A percentile compares a stretch with the other conserved stretches of the same genome.
Evolutionary conservation across 2,329 filamentous ascomycete genomes (phyloP).

Genomic region (Xylaria sp.): DNA sequence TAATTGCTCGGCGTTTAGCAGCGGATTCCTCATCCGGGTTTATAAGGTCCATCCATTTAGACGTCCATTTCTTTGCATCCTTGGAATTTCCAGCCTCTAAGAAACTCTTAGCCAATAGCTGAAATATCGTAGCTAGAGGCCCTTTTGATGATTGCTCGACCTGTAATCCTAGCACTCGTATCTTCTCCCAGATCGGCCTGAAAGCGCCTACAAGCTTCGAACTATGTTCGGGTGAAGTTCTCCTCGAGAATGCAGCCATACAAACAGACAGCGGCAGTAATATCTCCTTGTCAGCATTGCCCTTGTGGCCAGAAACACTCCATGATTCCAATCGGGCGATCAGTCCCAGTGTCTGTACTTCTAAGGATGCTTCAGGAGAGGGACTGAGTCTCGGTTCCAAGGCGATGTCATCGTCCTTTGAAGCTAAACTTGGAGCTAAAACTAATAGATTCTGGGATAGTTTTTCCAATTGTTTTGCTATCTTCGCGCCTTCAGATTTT

Average conservation of each 20-base stretch:
- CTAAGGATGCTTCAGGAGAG: conserved; percentile 67
- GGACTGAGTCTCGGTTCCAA: conserved; percentile 65
- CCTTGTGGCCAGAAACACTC: conserved; percentile 69
- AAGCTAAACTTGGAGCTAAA: conserved; percentile 74
- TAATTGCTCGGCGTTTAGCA: conserved; percentile 63
- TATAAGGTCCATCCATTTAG: conserved; percentile 56
- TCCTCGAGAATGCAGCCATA: conserved; percentile 68
- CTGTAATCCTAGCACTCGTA: conserved; percentile 52
- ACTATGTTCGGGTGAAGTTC: conserved; percentile 56
- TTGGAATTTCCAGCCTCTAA: conserved; percentile 58
- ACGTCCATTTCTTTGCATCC: conserved; percentile 67
- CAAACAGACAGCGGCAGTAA: conserved; percentile 73
- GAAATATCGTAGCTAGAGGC: conserved; percentile 61
- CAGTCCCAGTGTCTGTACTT: conserved; percentile 73
- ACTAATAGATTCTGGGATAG: conserved; percentile 73
- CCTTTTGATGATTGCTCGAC: conserved; percentile 55
- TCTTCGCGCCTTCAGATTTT: conserved; percentile 64
- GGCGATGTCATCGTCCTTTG: conserved; percentile 68
- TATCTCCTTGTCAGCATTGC: conserved; percentile 71
- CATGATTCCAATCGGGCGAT: conserved; percentile 72
- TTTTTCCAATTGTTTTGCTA: conserved; percentile 72
- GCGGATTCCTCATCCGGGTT: conserved; percentile 57
- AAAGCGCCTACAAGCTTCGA: conserved; percentile 53
- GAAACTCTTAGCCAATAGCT: conserved; percentile 63
- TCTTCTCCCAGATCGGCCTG: conserved; percentile 53